Percentiles rank a stretch among this genome's conserved stretches.
Conservation (phyloP, 2,329 filamentous ascomycete species). For the Fonsecaea pedrosoi region DNA sequence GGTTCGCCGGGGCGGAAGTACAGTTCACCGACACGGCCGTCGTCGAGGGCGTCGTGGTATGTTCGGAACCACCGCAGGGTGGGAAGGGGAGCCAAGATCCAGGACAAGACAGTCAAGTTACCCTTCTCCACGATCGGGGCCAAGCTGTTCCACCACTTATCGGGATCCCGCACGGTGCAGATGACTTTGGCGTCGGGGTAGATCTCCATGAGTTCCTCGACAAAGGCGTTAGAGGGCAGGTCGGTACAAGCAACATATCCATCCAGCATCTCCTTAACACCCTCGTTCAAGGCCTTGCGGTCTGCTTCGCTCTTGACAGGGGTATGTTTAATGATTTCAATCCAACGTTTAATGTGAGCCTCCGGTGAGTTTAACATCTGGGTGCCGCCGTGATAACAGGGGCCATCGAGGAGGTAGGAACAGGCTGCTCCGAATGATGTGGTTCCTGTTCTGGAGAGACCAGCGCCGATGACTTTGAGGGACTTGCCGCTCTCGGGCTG, state of each 20-base stretch:
- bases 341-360: slow-evolving; percentile 41
- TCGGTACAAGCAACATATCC: slow-evolving; percentile 59
- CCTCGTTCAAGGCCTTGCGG: slow-evolving; percentile 41
- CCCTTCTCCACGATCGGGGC: slow-evolving; percentile 39
- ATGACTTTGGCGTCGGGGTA: slow-evolving; percentile 60
- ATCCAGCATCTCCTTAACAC: slow-evolving; percentile 47
- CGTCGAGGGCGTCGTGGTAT: slow-evolving; percentile 38
- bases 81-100: slow-evolving; percentile 37
- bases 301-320: slow-evolving; percentile 41
- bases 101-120: slow-evolving; percentile 38
- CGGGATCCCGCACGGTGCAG: slow-evolving; percentile 50
- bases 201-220: slow-evolving; percentile 55
- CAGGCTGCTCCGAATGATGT: slow-evolving; percentile 59
- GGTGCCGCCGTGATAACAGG: slow-evolving; percentile 59
- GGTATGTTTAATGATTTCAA: slow-evolving; percentile 39
- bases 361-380: slow-evolving; percentile 43
- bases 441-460: slow-evolving; percentile 56
- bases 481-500: slow-evolving; percentile 33
- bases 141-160: slow-evolving; percentile 51
- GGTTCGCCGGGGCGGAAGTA: slow-evolving; percentile 38
- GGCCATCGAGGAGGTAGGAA: slow-evolving; percentile 56
- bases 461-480: slow-evolving; percentile 38
- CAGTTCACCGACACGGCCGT: slow-evolving; percentile 36
- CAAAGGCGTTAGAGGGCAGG: slow-evolving; percentile 51
- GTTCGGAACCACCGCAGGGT: slow-evolving; percentile 38